Percentiles rank a stretch among this genome's conserved stretches.
phyloP scores from a whole-genome alignment of 2,329 filamentous ascomycete genomes.

The Periconia digitata region DNA sequence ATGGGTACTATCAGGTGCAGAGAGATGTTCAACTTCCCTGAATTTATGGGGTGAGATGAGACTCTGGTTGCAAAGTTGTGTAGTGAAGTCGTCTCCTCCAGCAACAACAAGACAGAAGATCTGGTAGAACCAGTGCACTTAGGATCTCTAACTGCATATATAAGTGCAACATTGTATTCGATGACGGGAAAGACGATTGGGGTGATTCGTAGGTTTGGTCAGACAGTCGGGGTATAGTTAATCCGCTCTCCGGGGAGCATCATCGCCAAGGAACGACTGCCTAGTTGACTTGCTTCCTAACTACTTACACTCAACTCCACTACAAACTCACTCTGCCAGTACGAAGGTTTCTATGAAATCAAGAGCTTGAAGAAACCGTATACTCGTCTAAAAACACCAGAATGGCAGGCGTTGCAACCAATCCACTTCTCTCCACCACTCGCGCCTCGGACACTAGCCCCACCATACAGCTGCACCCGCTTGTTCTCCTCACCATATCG shows the following conservation, averaged over 20 bases:
- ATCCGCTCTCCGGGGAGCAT: not conserved
- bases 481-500: constrained; percentile 93
- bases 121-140: too few species aligned
- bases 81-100: too few species aligned
- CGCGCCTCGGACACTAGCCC: constrained; percentile 69
- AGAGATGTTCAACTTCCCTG: too few species aligned
- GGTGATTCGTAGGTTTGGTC: not conserved
- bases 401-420: constrained; percentile 41
- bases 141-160: too few species aligned
- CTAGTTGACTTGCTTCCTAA: constrained; percentile 12
- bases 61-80: too few species aligned
- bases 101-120: too few species aligned
- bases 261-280: constrained; percentile 8
- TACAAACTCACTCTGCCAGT: not conserved
- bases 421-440: constrained; percentile 48
- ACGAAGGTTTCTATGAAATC: too few species aligned
- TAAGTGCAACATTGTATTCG: too few species aligned
- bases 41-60: too few species aligned
- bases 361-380: not conserved
- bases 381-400: constrained; percentile 7
- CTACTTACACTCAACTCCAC: not conserved
- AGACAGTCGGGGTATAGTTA: not conserved
- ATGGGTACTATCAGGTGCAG: too few species aligned
- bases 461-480: constrained; percentile 83
- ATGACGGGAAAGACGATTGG: too few species aligned